phyloP scores from a whole-genome alignment of 208 protist genomes.

The Crithidia mellificae region DNA sequence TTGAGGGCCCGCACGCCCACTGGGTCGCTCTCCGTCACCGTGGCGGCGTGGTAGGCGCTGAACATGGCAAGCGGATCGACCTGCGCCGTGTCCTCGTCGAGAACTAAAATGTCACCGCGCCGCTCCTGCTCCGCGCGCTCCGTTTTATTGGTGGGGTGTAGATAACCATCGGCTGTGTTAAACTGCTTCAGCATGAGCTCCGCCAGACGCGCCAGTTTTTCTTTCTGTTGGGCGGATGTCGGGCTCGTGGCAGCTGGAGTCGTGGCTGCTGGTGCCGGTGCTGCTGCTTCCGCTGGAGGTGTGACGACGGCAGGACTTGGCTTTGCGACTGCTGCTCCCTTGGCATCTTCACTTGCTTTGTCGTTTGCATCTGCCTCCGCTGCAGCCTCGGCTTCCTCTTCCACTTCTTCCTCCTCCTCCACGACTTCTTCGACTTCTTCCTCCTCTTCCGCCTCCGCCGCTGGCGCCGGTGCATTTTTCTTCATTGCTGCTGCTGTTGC shows the following conservation, averaged over 20 bases:
- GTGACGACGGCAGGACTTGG: background rate
- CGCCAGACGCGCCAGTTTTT: conserved; percentile 53
- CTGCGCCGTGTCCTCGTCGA: conserved; percentile 74
- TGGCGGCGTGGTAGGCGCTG: conserved; percentile 60
- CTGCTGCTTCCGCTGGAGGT: conserved; percentile 14
- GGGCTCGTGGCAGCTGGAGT: background rate
- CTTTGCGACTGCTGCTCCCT: background rate
- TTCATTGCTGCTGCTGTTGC: conserved; percentile 12
- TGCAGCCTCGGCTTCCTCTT: conserved; percentile 16
- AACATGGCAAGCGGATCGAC: conserved; percentile 82
- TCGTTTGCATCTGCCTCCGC: background rate
- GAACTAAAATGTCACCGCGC: conserved; percentile 54
- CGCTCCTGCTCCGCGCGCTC: conserved; percentile 63
- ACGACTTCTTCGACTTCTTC: conserved; percentile 38
- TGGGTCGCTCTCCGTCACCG: conserved; percentile 43
- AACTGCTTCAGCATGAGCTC: conserved; percentile 85
- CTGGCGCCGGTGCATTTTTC: background rate
- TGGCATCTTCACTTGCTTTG: background rate
- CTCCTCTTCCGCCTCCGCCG: conserved; percentile 5
- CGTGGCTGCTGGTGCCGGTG: background rate
- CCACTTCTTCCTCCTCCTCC: conserved; percentile 40
- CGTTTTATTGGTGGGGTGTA: conserved; percentile 49
- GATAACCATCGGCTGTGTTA: conserved; percentile 82
- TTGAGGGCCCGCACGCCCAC: conserved; percentile 66
- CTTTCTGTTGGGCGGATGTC: conserved; percentile 25